A percentile compares a stretch with the other conserved stretches of the same genome.
Evolutionary conservation across 306 rosid species (phyloP).

Genomic region (Casuarina equisetifolia): DNA sequence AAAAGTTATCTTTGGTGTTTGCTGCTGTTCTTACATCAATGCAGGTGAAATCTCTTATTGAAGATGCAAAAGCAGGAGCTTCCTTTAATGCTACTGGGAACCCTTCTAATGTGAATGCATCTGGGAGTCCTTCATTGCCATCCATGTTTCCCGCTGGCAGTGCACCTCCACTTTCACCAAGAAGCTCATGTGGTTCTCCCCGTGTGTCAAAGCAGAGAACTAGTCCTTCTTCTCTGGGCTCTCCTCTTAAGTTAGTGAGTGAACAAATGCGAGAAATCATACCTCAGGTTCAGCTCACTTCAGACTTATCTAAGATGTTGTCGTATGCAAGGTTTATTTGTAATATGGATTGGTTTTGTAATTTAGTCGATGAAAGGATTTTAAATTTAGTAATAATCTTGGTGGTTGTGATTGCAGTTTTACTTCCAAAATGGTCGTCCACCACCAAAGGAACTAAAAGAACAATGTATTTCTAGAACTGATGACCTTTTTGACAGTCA

Average conservation of each 20-base stretch:
- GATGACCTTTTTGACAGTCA: slow-evolving; percentile 47
- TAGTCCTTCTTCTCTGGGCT: slow-evolving; percentile 65
- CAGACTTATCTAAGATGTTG: slow-evolving; percentile 11
- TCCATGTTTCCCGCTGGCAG: slow-evolving; percentile 69
- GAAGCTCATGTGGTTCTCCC: slow-evolving; percentile 81
- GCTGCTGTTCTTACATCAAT: slow-evolving; percentile 29
- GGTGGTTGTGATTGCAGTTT: slow-evolving; percentile 47
- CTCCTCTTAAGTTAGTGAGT: slow-evolving; percentile 64
- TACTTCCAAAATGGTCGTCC: slow-evolving; percentile 79
- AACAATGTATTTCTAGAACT: slow-evolving; percentile 51
- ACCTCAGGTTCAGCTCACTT: slow-evolving; percentile 60
- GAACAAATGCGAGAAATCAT: slow-evolving; percentile 69
- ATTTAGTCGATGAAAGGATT: neutral
- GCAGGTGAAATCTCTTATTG: slow-evolving; percentile 70
- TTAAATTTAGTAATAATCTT: neutral
- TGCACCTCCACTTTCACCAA: slow-evolving; percentile 83
- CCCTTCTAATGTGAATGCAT: slow-evolving; percentile 39
- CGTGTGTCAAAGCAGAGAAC: slow-evolving; percentile 57
- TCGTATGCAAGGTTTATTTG: neutral
- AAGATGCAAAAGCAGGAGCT: slow-evolving; percentile 59
- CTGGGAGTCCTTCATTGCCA: slow-evolving; percentile 47
- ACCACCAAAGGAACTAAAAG: slow-evolving; percentile 61
- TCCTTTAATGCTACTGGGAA: slow-evolving; percentile 44
- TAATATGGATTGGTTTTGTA: slow-evolving; percentile 7
- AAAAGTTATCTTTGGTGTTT: slow-evolving; percentile 20